These are phyloP conservation scores for Lactuca sativa DNA, from an alignment of 129 eudicot species.

Conservation along the genomic window DNA sequence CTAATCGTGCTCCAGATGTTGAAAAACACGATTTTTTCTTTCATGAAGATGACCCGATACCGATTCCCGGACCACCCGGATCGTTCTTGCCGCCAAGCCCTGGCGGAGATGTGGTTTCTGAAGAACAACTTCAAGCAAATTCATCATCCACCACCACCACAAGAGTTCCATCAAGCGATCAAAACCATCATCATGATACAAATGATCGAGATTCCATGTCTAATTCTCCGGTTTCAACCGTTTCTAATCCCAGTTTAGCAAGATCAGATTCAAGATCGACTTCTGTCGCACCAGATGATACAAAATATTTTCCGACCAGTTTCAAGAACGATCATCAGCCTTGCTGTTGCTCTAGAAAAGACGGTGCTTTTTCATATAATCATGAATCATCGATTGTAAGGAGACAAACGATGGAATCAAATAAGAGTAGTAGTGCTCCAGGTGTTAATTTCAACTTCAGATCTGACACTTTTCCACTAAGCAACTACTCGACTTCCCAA, in stretches of 20 bases:
- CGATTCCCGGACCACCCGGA: slow-evolving; percentile 91
- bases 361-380: slow-evolving; percentile 39
- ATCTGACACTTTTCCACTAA: slow-evolving; percentile 25
- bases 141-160: slow-evolving; percentile 45
- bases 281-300: slow-evolving; percentile 29
- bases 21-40: slow-evolving; percentile 51
- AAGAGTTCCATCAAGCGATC: slow-evolving; percentile 46
- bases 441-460: slow-evolving; percentile 21
- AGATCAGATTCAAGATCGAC: slow-evolving; percentile 49
- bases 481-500: slow-evolving; percentile 28
- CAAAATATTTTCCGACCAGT: background rate
- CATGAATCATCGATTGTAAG: slow-evolving; percentile 50
- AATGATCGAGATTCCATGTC: slow-evolving; percentile 54
- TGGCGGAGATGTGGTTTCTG: slow-evolving; percentile 63
- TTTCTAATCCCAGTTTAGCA: slow-evolving; percentile 46
- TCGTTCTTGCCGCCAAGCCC: slow-evolving; percentile 82
- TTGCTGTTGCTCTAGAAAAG: slow-evolving; percentile 69
- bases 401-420: slow-evolving; percentile 32
- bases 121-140: slow-evolving; percentile 58
- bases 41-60: slow-evolving; percentile 64
- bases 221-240: slow-evolving; percentile 66
- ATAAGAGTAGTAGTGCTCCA: background rate
- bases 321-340: slow-evolving; percentile 56
- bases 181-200: slow-evolving; percentile 39
- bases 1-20: slow-evolving; percentile 38